Evolutionary conservation across 768 basidiomycete species (phyloP), one percentile per base, ranked within the genome.

Genomic region (Tricholoma furcatifolium): DNA sequence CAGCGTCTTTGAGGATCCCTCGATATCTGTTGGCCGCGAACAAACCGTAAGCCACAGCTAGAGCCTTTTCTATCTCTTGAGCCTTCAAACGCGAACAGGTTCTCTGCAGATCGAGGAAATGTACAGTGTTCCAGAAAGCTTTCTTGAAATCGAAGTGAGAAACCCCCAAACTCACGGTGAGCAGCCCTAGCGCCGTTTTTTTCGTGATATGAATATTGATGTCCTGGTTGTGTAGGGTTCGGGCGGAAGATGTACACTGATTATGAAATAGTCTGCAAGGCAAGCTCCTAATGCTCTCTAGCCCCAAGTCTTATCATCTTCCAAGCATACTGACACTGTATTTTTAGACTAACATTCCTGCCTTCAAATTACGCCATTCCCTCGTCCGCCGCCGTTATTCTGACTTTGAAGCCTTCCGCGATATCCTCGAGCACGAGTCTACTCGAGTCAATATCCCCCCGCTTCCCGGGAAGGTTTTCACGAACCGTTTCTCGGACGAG

Each of bases 221-320:
- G 6, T 1, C 12, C 2, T 42, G 30, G 15, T 27, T 20, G 31
- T 46, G 1, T 66, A 93, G 94, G 94, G 27, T 93, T 95, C 63
- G 96, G 97, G 24, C 79, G 97, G 62, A 98, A 98, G 80, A 96
- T 96, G 95, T 99, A 91, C 72, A 99, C 97, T 38, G 96, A 98
- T 77, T 98, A 98, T 65, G 97, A 99, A 74, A 87, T 99, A 53
- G 88, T 98, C 41, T 97, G 93, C 81, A 94, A 94, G 84, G 95
- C 91, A 53, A 57, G 36, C 36, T 11, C 36, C 36, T 38, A 14
- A 14, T 18, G 4, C 3, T 11, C 36, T 38, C 4, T 18, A 14
- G 15, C 15, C 34, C 34, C 34, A 9, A 8, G 34, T 8, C 15
- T 15, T 34, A 6, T 34, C 10, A 3, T 20, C 12, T 10, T 43